Evolutionary conservation across 208 protist genomes (phyloP), one percentile per base, ranked within the genome.

Genomic region (Leishmania major): DNA sequence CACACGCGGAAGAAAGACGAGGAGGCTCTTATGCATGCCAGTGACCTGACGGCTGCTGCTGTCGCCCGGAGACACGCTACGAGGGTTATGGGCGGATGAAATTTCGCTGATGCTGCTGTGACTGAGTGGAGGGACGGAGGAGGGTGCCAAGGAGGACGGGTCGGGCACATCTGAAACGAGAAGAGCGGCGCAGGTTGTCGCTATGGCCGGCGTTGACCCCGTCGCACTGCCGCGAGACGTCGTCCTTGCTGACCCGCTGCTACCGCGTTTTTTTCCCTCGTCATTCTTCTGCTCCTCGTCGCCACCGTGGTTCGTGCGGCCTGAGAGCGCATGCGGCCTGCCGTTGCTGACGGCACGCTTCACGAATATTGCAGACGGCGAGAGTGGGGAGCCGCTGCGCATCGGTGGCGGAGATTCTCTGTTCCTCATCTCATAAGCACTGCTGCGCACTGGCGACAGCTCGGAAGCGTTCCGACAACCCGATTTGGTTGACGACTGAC

Each of bases 1-100:
- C 0, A 80, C 75, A 37, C 75, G 81, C 40, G 81, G 81, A 0
- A 75, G 81, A 35, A 80, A 47, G 49, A 84, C 67, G 11, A 40
- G 69, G 10, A 80, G 51, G 11, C 31, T 60, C 47, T 66, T 79
- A 51, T 43, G 59, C 17, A 57, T 40, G 69, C 31, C 43, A 31
- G 35, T 59, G 40, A n/a, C 70, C 45, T 75, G 40, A 55, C 45
- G 2, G 28, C 47, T n/a, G 70, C 45, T 11, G 45, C 40, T 22
- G 28, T 11, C 25, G 45, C 45, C 25, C 45, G n/a, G 47, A 51
- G 73, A 75, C 53, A 47, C 3, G 31, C 35, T 53, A 8, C 2
- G 28, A 19, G 31, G 19, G n/a, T 53, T 75, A 37, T 57, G 28
- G 25, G 17, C 11, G 17, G 43, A 49, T 75, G 71, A 49, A 25